Percentiles rank a stretch among this genome's conserved stretches.
These are phyloP conservation scores for Leccinum holopus DNA, from an alignment of 1,284 basidiomycete species.

Conservation along the genomic window DNA sequence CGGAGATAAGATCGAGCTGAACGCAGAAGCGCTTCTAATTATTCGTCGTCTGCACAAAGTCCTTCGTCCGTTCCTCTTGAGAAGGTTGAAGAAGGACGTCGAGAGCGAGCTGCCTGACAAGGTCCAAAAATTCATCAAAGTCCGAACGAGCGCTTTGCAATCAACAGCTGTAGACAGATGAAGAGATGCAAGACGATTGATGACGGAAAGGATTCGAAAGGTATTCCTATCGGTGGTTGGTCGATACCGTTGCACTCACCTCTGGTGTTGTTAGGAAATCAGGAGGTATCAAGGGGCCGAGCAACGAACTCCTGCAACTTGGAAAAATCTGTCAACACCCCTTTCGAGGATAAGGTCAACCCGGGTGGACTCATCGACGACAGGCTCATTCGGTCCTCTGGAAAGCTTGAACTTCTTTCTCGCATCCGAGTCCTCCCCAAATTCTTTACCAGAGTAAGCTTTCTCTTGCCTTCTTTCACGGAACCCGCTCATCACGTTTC, in stretches of 20 bases:
- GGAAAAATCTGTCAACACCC: constrained; percentile 99
- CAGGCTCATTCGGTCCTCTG: constrained; percentile 83
- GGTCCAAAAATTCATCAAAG: constrained; percentile 99
- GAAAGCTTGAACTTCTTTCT: constrained; percentile 95
- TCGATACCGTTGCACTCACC: constrained; percentile 4
- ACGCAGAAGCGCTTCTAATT: constrained; percentile 99
- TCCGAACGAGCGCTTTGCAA: constrained; percentile 95
- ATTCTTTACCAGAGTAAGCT: constrained; percentile 82
- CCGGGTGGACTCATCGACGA: constrained; percentile 82
- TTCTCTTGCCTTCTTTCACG: background rate
- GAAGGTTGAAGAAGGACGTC: constrained; percentile 98
- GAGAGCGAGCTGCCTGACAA: constrained; percentile 98
- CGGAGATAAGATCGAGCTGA: constrained; percentile 97
- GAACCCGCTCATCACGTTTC: constrained; percentile 6
- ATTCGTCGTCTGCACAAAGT: constrained; percentile 99
- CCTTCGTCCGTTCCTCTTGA: constrained; percentile 93
- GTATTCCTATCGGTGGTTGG: constrained; percentile 22
- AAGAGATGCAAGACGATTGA: constrained; percentile 98
- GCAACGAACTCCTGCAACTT: constrained; percentile 99
- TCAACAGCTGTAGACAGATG: constrained; percentile 94
- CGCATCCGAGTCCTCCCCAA: constrained; percentile 81
- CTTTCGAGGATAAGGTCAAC: constrained; percentile 92
- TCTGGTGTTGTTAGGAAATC: constrained; percentile 49
- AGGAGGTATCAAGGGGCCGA: constrained; percentile 82
- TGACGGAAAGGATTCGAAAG: constrained; percentile 75